phyloP scores from a whole-genome alignment of 345 rosid genomes.

The Gossypium mustelinum region DNA sequence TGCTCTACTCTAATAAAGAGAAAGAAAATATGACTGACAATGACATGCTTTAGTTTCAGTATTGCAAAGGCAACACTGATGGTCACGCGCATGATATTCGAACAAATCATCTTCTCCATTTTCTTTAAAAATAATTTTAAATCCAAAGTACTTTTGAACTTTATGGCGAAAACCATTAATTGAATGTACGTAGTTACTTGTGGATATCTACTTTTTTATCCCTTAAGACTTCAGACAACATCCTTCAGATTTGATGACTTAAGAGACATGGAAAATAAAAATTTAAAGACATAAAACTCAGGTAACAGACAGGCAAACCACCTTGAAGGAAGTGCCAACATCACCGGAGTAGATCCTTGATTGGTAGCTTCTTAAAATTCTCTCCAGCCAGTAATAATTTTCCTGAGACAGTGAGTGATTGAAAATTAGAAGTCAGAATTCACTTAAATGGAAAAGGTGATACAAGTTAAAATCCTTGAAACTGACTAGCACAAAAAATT shows the following conservation, averaged over 20 bases:
- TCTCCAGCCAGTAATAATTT: slow-evolving; percentile 45
- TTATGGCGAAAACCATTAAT: background rate
- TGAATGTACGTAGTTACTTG: background rate
- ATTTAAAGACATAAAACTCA: background rate
- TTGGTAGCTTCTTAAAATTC: slow-evolving; percentile 69
- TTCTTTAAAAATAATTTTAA: background rate
- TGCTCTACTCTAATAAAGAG: background rate
- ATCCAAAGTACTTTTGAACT: background rate
- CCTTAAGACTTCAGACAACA: background rate
- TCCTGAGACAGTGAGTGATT: slow-evolving; percentile 26
- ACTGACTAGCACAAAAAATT: background rate
- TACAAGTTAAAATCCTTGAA: slow-evolving; percentile 7
- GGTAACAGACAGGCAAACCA: slow-evolving; percentile 25
- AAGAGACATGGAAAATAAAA: background rate
- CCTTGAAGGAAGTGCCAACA: slow-evolving; percentile 52
- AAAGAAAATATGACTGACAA: background rate
- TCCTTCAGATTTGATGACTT: background rate
- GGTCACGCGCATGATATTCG: background rate
- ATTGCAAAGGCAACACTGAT: background rate
- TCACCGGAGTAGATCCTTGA: slow-evolving; percentile 77
- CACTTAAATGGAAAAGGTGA: background rate
- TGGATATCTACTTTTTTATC: background rate
- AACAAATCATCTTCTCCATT: background rate
- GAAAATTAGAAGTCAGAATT: slow-evolving; percentile 2
- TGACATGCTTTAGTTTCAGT: background rate